Evolutionary conservation across 73 alveolate genomes (phyloP).

Genomic region (Paramecium tetraurelia): DNA sequence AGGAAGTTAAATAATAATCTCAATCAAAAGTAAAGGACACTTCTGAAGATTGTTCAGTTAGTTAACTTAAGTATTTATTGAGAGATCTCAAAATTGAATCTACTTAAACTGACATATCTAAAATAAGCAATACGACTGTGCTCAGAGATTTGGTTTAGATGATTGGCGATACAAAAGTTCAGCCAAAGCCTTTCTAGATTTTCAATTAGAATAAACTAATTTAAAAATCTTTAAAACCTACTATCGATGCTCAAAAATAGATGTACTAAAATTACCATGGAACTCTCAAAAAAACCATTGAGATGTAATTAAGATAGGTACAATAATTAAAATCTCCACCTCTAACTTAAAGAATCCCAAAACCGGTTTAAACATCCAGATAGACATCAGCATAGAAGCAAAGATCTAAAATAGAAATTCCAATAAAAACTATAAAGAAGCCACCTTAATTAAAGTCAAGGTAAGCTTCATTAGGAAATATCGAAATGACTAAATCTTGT

Average conservation of each 20-base stretch:
- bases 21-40: neutral
- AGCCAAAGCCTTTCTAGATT: neutral
- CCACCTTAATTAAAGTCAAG: conserved; percentile 16
- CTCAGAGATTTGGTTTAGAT: neutral
- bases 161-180: neutral
- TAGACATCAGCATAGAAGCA: neutral
- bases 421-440: neutral
- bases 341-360: neutral
- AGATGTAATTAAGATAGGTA: neutral
- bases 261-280: neutral
- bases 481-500: neutral
- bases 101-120: neutral
- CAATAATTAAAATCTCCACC: conserved; percentile 15
- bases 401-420: neutral
- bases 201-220: neutral
- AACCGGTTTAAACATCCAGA: neutral
- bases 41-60: conserved; percentile 27
- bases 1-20: conserved; percentile 6
- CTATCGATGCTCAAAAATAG: neutral
- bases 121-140: neutral
- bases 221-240: neutral
- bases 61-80: neutral
- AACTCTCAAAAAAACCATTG: neutral
- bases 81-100: conserved; percentile 34
- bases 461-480: conserved; percentile 4